Evolutionary conservation across 352 stramenopile species (phyloP).

Genomic region (Phytophthora sojae): DNA sequence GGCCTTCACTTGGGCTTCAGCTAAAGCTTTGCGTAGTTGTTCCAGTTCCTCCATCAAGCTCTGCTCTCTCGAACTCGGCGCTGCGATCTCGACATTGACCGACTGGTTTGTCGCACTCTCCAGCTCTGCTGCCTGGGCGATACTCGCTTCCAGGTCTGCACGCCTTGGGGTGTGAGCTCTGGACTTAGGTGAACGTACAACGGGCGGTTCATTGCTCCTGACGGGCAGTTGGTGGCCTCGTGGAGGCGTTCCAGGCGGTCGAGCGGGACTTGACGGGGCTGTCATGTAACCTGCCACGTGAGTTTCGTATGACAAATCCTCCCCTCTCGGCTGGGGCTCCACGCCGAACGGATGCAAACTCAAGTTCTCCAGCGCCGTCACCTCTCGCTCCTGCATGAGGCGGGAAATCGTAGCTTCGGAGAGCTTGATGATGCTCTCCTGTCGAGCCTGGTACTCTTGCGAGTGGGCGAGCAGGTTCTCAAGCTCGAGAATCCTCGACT

Average conservation of each 20-base stretch:
- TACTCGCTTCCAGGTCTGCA: slow-evolving; percentile 25
- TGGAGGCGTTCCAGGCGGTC: slow-evolving; percentile 15
- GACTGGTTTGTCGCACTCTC: slow-evolving; percentile 2
- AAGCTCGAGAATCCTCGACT: slow-evolving; percentile 63
- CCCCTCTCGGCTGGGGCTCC: slow-evolving; percentile 4
- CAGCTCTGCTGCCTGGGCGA: slow-evolving; percentile 9
- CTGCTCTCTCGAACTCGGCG: slow-evolving; percentile 39
- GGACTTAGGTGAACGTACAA: slow-evolving; percentile 13
- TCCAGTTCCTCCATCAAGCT: slow-evolving; percentile 41
- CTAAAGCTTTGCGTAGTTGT: slow-evolving; percentile 42
- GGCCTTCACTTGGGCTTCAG: slow-evolving; percentile 28
- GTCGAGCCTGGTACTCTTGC: slow-evolving; percentile 62
- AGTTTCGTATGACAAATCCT: slow-evolving; percentile 23
- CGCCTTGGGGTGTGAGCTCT: slow-evolving; percentile 21
- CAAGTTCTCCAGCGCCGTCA: slow-evolving; percentile 53
- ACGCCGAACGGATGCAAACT: slow-evolving; percentile 44
- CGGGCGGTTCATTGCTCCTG: slow-evolving; percentile 12
- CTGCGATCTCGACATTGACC: neutral
- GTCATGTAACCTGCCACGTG: slow-evolving; percentile 11
- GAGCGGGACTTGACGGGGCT: slow-evolving; percentile 10
- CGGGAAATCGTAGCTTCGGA: slow-evolving; percentile 70
- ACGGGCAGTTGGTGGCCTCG: neutral
- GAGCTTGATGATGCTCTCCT: slow-evolving; percentile 72
- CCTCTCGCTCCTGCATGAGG: slow-evolving; percentile 64
- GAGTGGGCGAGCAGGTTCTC: slow-evolving; percentile 64